These are phyloP conservation scores for Tuber umbilicatum DNA, from an alignment of 495 filamentous ascomycete genomes.

Conservation along the genomic window DNA sequence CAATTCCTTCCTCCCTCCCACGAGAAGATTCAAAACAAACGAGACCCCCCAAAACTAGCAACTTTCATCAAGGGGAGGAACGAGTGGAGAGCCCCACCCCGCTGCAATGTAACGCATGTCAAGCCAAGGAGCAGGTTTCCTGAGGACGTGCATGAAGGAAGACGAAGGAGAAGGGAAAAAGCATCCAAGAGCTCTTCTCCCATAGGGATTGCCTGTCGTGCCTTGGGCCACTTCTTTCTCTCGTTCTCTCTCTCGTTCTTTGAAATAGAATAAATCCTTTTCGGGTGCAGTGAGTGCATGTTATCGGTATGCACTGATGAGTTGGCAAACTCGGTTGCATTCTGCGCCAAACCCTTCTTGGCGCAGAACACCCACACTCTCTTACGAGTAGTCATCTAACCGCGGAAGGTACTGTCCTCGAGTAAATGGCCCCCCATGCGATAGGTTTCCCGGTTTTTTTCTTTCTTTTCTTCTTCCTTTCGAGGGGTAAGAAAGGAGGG, in stretches of 20 bases:
- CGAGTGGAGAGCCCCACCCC: background rate
- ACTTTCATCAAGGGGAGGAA: background rate
- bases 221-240: background rate
- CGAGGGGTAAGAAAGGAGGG: background rate
- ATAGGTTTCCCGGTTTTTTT: background rate
- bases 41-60: background rate
- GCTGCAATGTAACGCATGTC: background rate
- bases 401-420: background rate
- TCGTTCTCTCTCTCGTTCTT: background rate
- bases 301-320: constrained; percentile 4
- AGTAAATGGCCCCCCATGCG: background rate
- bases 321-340: background rate
- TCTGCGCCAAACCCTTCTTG: background rate
- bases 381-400: background rate
- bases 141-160: background rate
- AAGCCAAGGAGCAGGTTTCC: background rate
- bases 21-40: background rate
- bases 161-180: background rate
- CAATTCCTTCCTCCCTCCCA: background rate
- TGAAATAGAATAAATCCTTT: background rate
- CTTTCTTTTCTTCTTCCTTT: background rate
- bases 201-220: background rate
- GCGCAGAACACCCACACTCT: background rate
- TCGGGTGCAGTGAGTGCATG: background rate
- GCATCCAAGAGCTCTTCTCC: background rate